phyloP scores from a whole-genome alignment of 192 early-diverging fungal species.

The Chytriomyces sp. region DNA sequence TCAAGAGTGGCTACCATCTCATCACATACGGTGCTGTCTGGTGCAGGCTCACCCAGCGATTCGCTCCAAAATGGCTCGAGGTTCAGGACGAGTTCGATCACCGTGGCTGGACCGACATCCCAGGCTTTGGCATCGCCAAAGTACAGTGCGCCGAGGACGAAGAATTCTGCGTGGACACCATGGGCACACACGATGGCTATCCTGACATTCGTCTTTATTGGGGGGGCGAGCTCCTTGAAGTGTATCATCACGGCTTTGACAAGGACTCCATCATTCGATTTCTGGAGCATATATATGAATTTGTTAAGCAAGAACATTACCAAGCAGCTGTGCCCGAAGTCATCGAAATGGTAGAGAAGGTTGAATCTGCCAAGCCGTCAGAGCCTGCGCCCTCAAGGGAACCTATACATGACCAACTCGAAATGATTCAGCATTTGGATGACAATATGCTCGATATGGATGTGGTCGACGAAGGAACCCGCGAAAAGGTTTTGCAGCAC shows the following conservation, averaged over 20 bases:
- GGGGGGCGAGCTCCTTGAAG: constrained; percentile 1
- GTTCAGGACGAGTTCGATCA: constrained; percentile 21
- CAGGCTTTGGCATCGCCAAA: constrained; percentile 9
- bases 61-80: constrained; percentile 8
- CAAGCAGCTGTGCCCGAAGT: neutral
- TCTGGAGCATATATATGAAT: constrained; percentile 15
- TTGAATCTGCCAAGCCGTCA: neutral
- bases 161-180: neutral
- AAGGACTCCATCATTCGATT: neutral
- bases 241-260: neutral
- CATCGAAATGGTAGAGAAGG: neutral
- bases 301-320: constrained; percentile 10
- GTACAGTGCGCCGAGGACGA: constrained; percentile 13
- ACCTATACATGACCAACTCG: constrained; percentile 11
- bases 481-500: neutral
- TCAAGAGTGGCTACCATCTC: constrained; percentile 1
- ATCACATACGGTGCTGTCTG: constrained; percentile 6
- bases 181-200: constrained; percentile 6
- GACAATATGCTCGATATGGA: constrained; percentile 17
- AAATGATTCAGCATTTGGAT: constrained; percentile 9
- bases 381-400: neutral
- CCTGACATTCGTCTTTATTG: constrained; percentile 1
- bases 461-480: constrained; percentile 1
- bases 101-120: constrained; percentile 9
- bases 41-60: constrained; percentile 23